Conservation (phyloP, 2,329 filamentous ascomycete genomes). For the Fusarium robinianum region DNA sequence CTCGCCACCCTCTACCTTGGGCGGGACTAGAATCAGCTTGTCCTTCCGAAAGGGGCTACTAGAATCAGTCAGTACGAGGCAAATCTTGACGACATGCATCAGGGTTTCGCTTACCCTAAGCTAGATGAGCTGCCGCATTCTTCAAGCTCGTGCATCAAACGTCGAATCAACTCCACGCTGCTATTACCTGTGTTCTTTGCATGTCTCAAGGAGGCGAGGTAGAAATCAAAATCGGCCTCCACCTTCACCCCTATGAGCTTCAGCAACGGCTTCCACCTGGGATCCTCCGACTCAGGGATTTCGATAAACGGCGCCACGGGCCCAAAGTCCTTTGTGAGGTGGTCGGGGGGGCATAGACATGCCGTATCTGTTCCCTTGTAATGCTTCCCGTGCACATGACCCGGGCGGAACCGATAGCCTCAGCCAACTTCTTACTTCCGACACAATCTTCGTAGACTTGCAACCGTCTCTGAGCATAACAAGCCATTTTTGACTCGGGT, state of each 20-base stretch:
- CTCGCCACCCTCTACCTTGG: not conserved
- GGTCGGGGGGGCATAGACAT: not conserved
- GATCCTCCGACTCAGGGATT: slow-evolving; percentile 10
- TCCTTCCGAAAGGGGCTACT: not conserved
- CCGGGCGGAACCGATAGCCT: not conserved
- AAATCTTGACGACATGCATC: not conserved
- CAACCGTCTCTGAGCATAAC: slow-evolving; percentile 5
- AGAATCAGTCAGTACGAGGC: not conserved
- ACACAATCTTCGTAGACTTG: slow-evolving; percentile 1
- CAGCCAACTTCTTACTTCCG: not conserved
- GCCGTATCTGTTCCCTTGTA: not conserved
- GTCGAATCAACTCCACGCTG: not conserved
- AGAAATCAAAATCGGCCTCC: slow-evolving; percentile 2
- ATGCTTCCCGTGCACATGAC: not conserved
- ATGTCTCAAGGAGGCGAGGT: slow-evolving; percentile 1
- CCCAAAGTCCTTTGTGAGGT: not conserved
- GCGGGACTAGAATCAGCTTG: not conserved
- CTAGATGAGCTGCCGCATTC: not conserved
- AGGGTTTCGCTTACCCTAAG: not conserved
- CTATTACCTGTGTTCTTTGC: not conserved
- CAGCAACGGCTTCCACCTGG: not conserved
- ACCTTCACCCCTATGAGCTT: not conserved
- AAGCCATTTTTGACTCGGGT: not conserved
- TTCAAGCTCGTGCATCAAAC: slow-evolving; percentile 5
- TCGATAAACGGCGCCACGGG: slow-evolving; percentile 1